A percentile compares a stretch with the other conserved stretches of the same genome.
Conservation (phyloP, 1,139 yeast genomes). For the Kodamaea alishanica region DNA sequence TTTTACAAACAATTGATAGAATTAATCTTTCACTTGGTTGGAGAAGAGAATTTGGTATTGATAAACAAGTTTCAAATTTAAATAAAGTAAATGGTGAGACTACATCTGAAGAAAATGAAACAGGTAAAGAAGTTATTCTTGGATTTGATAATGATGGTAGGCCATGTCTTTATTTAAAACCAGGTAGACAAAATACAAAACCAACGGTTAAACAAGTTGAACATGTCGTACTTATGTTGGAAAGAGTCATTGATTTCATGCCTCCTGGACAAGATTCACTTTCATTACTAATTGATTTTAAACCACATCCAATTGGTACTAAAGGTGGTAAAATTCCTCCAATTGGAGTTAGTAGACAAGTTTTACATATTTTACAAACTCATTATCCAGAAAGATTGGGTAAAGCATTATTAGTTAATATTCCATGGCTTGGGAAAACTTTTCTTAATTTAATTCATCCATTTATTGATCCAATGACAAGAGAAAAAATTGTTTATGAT, state of each 20-base stretch:
- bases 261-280: conserved; percentile 49
- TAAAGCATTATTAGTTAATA: conserved; percentile 81
- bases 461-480: conserved; percentile 89
- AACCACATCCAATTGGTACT: conserved; percentile 43
- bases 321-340: conserved; percentile 76
- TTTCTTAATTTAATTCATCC: conserved; percentile 88
- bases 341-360: conserved; percentile 74
- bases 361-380: conserved; percentile 81
- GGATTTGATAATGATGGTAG: conserved; percentile 47
- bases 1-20: conserved; percentile 37
- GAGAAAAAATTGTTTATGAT: conserved; percentile 87
- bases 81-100: conserved; percentile 33
- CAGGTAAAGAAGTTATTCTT: conserved; percentile 46
- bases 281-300: conserved; percentile 46
- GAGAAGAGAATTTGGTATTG: conserved; percentile 47
- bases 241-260: conserved; percentile 45
- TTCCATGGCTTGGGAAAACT: conserved; percentile 90
- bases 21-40: conserved; percentile 43
- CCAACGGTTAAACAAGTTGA: conserved; percentile 44
- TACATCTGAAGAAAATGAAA: conserved; percentile 38
- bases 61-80: conserved; percentile 28
- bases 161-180: conserved; percentile 48
- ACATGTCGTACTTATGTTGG: conserved; percentile 50
- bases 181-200: conserved; percentile 48
- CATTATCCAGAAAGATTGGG: conserved; percentile 97